Evolutionary conservation across 352 stramenopile species (phyloP), one percentile per base, ranked within the genome.

Genomic region (Phytophthora idaei): DNA sequence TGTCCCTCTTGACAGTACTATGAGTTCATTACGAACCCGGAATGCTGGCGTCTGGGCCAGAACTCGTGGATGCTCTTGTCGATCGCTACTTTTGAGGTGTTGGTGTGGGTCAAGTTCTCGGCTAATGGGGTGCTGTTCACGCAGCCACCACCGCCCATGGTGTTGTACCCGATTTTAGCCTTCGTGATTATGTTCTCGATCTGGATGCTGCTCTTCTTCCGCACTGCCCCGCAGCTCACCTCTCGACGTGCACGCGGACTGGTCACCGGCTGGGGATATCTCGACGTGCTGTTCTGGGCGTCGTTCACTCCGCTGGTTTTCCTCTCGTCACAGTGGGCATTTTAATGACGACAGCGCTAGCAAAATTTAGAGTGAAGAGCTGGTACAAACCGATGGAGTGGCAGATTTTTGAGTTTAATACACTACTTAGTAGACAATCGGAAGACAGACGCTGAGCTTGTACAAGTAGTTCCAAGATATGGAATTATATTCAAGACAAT

Each of bases 211-310:
- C 76, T 92, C 9, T 94, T 90, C 65, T 94, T 94, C 41, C 56
- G 70, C n/a, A 57, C 66, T 31, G 21, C 28, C 0, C 56, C 69
- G n/a, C 42, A 61, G 25, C 53, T 32, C 3, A 50, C 44, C 59
- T 62, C 37, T 47, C 55, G 68, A 54, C 63, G 59, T 21, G 25
- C 60, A 0, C 51, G 64, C 29, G 55, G 57, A 36, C 52, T 72
- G 27, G 74, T 87, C 12, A 77, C 78, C 3, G 64, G 64, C 21
- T 91, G 83, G 87, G 69, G 68, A 11, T 81, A 77, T 65, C 74
- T 95, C 0, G 88, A 97, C 66, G 77, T 95, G 56, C 83, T 95
- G 29, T 97, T 97, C 69, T 94, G 89, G 81, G 55, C 86, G 11
- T 94, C 86, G 0, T 97, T 97, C 67, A 73, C 77, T 25, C 89